Evolutionary conservation across 116 monocot genomes (phyloP), one percentile per base, ranked within the genome.

Genomic region (Dioscorea cayenensis): DNA sequence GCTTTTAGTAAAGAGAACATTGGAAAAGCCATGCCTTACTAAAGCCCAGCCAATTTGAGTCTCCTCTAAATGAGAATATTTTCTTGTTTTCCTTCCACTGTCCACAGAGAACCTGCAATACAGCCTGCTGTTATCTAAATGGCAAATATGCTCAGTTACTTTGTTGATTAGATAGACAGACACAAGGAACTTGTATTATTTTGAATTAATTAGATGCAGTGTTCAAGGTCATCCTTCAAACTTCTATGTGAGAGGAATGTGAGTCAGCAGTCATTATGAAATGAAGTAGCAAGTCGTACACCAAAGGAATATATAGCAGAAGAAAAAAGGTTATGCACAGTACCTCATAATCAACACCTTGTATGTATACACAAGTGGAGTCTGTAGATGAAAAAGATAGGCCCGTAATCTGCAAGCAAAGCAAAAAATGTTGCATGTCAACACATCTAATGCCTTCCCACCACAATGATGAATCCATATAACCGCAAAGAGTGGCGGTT

Each of bases 291-390:
- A 43, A 43, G 43, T 43, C 43, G 6, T 43, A 43, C 43, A 43
- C 43, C 1, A 32, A 32, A 32, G 25, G 25, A 25, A 32, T 3
- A 32, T 32, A 32, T 32, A 2, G 32, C 32, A 32, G 32, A 43
- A 43, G 3, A 43, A 10, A 10, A 43, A 43, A 43, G 7, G 7
- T 43, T 43, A 5, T 43, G 43, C 49, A 23, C 60, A 70, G 63
- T 71, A 92, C 95, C 95, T 95, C 95, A 84, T 92, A 95, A 82
- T 95, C 95, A 73, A 87, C 78, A 64, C 89, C 89, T 75, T 92
- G 95, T 28, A 95, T 49, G 48, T 89, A 95, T 28, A 95, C 89
- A 72, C 83, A 84, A 73, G 66, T 61, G 9, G 79, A 32, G 49
- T 92, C 78, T 28, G 78, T 25, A 65, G 95, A 89, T 25, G 95